Evolutionary conservation across 2,329 filamentous ascomycete genomes (phyloP), one percentile per base, ranked within the genome.

Genomic region (Sporothrix inflata): DNA sequence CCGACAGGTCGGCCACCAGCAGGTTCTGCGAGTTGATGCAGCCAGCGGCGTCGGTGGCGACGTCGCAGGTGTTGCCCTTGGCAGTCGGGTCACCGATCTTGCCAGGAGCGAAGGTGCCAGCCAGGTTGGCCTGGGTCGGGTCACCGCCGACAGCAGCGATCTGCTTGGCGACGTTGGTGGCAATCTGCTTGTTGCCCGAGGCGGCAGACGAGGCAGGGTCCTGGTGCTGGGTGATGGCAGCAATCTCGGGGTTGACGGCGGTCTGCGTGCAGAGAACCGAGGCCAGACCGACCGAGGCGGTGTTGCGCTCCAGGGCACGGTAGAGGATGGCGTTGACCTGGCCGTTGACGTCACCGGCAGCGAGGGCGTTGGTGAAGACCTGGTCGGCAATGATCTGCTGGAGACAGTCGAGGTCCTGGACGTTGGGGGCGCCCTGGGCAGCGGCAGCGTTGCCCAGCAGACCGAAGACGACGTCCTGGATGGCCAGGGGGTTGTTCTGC

Each of bases 211-310:
- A 87, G 42, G 90, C 90, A 42, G 90, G 89, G 78, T 92, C 90
- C 81, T 92, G 89, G 80, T 92, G 90, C 80, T 90, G 89, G 72
- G 83, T 82, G 73, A 92, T 80, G 69, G 88, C 88, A 47, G 84
- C 86, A 77, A 92, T 90, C 81, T 92, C 89, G 6, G 89, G 85
- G 80, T 92, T 92, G 60, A 69, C 60, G n/a, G 90, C 87, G n/a
- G 80, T 82, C 77, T 88, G 78, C 81, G 80, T 84, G 82, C 90
- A 92, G 63, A 85, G 80, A 38, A 84, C 86, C 65, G 86, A 89
- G n/a, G 83, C 85, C 60, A 84, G 80, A 60, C 89, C 89, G 74
- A 90, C 88, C 7, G 77, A 76, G 67, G 81, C 85, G 34, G 88
- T 90, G 81, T 91, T 91, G 71, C 88, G 85, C 83, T 91, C 89